Base-by-base conservation (phyloP, 129 eudicot species). In the Lactuca saligna region DNA sequence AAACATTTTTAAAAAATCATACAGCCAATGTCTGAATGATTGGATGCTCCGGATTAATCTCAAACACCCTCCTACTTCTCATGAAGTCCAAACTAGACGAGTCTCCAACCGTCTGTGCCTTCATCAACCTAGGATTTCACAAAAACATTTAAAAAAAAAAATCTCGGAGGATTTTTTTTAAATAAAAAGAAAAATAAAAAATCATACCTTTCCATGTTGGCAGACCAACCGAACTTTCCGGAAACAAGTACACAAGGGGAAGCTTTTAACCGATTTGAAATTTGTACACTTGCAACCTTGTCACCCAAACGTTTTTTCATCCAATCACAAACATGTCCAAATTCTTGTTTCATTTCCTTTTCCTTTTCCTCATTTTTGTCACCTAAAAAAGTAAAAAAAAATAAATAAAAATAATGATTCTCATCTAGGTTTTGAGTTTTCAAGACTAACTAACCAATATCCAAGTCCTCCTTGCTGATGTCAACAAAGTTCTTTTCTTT, bases 201-300 rank as follows among this genome's bases (percentile, higher is more conserved):
- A 25, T 25, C 29, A 25, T 69, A 89, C 97, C 97, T 89, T 75
- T 93, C 99, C 99, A 93, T 93, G 72, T 93, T 93, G n/a, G 97
- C 99, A 58, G 99, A 93, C 97, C 97, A 93, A 59, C 99, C 99
- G 74, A 93, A 93, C 68, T 89, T 93, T 70, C 86, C 97, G 37
- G 99, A 83, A 37, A 83, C 97, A 67, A 89, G 95, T 44, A 89
- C 97, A 75, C 99, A 93, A 9, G 99, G 97, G 7, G 99, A 93
- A 65, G 92, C 29, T 74, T 93, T 93, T 46, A 93, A 81, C 25
- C 99, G 97, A 64, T 79, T 83, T 39, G 99, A 93, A 54, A 93
- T 75, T 66, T 93, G 97, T 58, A 93, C 99, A 67, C 88, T 85
- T 11, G 95, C 90, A 53, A 93, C 99, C 76, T 82, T 93, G 60